These are phyloP conservation scores for Trichoderma semiorbis DNA, from an alignment of 2,329 filamentous ascomycete genomes.

Conservation along the genomic window DNA sequence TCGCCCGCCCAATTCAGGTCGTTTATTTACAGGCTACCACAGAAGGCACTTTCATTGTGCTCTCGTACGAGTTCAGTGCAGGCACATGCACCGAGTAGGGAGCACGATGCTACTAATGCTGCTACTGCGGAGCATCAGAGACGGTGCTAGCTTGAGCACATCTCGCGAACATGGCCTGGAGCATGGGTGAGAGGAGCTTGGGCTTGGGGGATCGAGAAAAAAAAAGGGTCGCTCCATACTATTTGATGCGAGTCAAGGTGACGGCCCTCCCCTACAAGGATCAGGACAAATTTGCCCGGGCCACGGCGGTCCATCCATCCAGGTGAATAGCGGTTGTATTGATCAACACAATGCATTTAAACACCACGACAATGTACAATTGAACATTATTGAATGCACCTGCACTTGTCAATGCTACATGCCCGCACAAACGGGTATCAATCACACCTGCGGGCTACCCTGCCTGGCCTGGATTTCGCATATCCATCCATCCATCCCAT, in stretches of 20 bases:
- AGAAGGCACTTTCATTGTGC: not conserved
- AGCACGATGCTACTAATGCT: not conserved
- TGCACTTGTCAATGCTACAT: not conserved
- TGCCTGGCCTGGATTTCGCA: not conserved
- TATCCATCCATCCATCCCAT: not conserved
- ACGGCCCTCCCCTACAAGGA: slow-evolving; percentile 1
- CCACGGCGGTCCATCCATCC: not conserved
- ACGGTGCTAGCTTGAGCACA: not conserved
- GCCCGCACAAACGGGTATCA: not conserved
- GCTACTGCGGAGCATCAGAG: not conserved
- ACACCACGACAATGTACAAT: not conserved
- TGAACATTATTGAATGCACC: not conserved
- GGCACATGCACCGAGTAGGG: not conserved
- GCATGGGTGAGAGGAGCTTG: not conserved
- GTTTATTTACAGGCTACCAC: not conserved
- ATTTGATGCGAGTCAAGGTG: slow-evolving; percentile 8
- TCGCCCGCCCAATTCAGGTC: not conserved
- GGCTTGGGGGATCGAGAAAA: not conserved
- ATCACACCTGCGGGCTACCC: not conserved
- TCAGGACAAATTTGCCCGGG: not conserved
- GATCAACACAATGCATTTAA: not conserved
- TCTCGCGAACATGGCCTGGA: not conserved
- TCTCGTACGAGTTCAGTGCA: not conserved
- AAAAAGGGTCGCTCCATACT: slow-evolving; percentile 2
- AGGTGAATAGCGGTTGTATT: not conserved